phyloP scores from a whole-genome alignment of 768 basidiomycete species.

The Pulveroboletus sp. region DNA sequence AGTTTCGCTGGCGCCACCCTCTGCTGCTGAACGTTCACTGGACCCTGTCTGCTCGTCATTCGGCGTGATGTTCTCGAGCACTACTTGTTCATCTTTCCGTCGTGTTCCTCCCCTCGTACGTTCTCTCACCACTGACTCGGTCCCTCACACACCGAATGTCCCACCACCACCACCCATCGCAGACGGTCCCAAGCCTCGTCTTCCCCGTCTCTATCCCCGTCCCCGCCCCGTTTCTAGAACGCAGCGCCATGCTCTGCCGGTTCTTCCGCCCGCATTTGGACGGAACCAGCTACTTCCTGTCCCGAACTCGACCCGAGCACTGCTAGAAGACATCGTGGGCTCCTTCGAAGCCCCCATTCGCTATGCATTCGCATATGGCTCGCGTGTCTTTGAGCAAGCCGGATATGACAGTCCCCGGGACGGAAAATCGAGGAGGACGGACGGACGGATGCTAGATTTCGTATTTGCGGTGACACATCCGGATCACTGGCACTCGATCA shows the following conservation, averaged over 20 bases:
- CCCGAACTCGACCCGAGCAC: constrained; percentile 69
- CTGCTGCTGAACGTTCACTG: too few relatives aligned
- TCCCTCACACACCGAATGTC: constrained; percentile 23
- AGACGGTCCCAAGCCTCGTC: constrained; percentile 27
- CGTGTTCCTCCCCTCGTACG: constrained; percentile 18
- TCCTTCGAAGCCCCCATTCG: constrained; percentile 88
- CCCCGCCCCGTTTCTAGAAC: constrained; percentile 33
- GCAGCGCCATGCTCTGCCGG: constrained; percentile 38
- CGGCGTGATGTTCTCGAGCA: constrained; percentile 22
- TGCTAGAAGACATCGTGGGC: constrained; percentile 74
- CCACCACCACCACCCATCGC: constrained; percentile 29
- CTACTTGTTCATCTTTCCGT: constrained; percentile 11
- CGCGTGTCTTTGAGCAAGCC: constrained; percentile 91
- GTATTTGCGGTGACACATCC: constrained; percentile 94
- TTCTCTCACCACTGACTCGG: constrained; percentile 25
- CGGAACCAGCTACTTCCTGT: constrained; percentile 79
- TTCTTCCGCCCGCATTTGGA: constrained; percentile 69
- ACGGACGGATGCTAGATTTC: constrained; percentile 87
- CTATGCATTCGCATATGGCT: constrained; percentile 97
- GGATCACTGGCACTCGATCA: constrained; percentile 91
- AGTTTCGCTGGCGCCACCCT: too few relatives aligned
- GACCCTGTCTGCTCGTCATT: constrained; percentile 10
- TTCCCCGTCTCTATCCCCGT: constrained; percentile 39
- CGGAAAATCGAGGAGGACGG: constrained; percentile 28
- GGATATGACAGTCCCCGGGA: constrained; percentile 49